Conservation (phyloP, 805 yeast genomes). For the Wickerhamomyces chaumierensis region DNA sequence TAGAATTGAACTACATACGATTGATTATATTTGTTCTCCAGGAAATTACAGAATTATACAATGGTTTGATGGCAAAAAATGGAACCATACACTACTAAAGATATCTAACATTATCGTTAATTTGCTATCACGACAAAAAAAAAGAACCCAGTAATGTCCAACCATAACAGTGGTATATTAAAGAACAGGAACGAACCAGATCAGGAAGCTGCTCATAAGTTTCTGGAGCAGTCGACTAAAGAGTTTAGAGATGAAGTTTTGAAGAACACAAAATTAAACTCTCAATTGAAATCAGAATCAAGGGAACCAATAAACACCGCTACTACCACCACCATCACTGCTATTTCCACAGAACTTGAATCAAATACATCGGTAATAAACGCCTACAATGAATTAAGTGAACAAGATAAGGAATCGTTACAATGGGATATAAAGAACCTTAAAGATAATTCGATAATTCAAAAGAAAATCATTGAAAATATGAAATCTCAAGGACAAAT, state of each 20-base stretch:
- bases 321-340: too few species aligned
- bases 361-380: too few species aligned
- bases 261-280: slow-evolving; percentile 68
- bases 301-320: too few species aligned
- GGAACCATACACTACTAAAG: too few species aligned
- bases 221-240: slow-evolving; percentile 22
- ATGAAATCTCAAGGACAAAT: slow-evolving; percentile 37
- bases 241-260: slow-evolving; percentile 59
- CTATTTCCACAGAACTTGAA: too few species aligned
- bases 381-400: slow-evolving; percentile 4
- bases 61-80: too few species aligned
- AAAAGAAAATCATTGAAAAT: slow-evolving; percentile 43
- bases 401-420: slow-evolving; percentile 29
- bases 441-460: slow-evolving; percentile 47
- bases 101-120: too few species aligned
- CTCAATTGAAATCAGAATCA: slow-evolving; percentile 36
- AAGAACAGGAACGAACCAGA: background rate
- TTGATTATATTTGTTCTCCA: too few species aligned
- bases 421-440: slow-evolving; percentile 83
- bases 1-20: too few species aligned
- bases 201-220: background rate
- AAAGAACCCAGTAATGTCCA: too few species aligned
- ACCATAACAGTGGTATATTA: background rate
- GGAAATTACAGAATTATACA: too few species aligned
- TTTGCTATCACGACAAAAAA: too few species aligned